Base-by-base conservation (phyloP, 225 moss, liverwort and hornwort species). In the Asterella californica region DNA sequence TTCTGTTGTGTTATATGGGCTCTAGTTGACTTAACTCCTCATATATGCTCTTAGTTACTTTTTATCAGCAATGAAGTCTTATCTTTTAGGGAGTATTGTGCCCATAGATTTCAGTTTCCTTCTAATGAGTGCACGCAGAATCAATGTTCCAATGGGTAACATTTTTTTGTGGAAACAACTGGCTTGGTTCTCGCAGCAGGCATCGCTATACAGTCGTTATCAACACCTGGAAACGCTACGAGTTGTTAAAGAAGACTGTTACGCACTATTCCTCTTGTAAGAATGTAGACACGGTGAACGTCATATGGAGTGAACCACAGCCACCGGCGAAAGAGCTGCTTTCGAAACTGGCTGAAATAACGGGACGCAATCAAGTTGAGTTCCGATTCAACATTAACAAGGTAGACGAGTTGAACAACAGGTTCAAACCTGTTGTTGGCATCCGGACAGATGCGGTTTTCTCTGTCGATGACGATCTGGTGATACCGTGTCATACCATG, bases 171-270 rank as follows among this genome's bases (percentile, higher is more conserved):
- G 0, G 18, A 53, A 27, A 14, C 10, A 12, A 71, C n/a, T 27
- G 25, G 71, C 12, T 24, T 46, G 18, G 71, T 0, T 77, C 78
- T 18, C 10, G 49, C 8, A 42, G 77, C 91, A 94, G 94, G 86
- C 84, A 84, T 30, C 84, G 88, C 65, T 99, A 88, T 78, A 99
- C 97, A 30, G 97, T 95, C 49, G 59, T 99, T 53, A 91, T 99
- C 67, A 99, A 99, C 70, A 99, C 97, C 2, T 99, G 94, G 93
- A 94, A 91, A 79, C 85, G 95, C 18, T 89, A 93, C 18, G 93
- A 95, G 49, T 84, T 99, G 54, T 81, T 99, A 2, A 90, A 93
- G 82, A 86, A 87, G 34, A 89, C 95, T 2, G 95, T 92, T 15
- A 83, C 86, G 10, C 95, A 99, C 81, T 95, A 99, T 57, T 82